Evolutionary conservation across 2,329 filamentous ascomycete species (phyloP).

Genomic region (Fragosphaeria purpurea): DNA sequence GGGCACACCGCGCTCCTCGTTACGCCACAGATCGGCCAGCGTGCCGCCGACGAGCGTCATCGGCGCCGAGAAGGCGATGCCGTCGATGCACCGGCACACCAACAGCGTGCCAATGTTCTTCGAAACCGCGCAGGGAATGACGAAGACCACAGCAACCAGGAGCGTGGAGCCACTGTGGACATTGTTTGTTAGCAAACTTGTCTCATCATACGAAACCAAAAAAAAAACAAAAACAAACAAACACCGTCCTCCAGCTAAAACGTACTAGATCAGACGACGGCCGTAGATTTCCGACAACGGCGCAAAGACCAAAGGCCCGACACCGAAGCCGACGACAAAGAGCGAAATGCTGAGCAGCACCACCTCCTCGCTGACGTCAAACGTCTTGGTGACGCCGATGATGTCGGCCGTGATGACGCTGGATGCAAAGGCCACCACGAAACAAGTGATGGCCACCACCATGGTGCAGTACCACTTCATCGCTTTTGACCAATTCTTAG

Average conservation of each 20-base stretch:
- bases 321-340: conserved; percentile 73
- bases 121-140: conserved; percentile 69
- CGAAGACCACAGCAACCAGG: conserved; percentile 62
- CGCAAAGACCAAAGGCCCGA: conserved; percentile 72
- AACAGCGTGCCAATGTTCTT: conserved; percentile 68
- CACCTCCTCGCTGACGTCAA: conserved; percentile 62
- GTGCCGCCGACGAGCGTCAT: conserved; percentile 82
- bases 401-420: conserved; percentile 73
- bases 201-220: neutral
- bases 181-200: neutral
- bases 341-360: conserved; percentile 61
- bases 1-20: conserved; percentile 73
- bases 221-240: neutral
- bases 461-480: conserved; percentile 81
- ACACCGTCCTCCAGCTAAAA: neutral
- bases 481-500: conserved; percentile 73
- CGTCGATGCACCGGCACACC: conserved; percentile 67
- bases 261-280: conserved; percentile 57
- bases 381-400: conserved; percentile 49
- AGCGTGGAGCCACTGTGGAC: conserved; percentile 46
- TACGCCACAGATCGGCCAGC: conserved; percentile 73
- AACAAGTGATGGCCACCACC: conserved; percentile 68
- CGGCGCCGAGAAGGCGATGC: conserved; percentile 74
- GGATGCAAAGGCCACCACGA: conserved; percentile 61
- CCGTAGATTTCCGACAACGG: conserved; percentile 69